Evolutionary conservation across 192 early-diverging fungal species (phyloP).

Genomic region (Neocallimastix lanati): DNA sequence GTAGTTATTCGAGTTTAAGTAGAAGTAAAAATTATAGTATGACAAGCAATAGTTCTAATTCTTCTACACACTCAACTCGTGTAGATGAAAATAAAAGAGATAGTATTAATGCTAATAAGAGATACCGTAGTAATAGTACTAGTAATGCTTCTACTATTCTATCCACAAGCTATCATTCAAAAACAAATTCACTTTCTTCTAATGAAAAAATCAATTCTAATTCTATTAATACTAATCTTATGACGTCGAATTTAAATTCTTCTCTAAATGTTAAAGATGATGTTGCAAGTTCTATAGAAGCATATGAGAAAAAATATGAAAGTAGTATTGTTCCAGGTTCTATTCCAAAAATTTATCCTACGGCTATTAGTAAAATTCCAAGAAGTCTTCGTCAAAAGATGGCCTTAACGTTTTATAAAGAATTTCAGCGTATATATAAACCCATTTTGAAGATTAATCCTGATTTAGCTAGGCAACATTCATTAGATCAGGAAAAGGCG

Average conservation of each 20-base stretch:
- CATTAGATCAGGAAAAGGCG: slow-evolving; percentile 5
- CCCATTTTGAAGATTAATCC: not conserved
- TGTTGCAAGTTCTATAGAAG: not conserved
- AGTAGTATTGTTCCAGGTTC: not conserved
- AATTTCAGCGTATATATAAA: not conserved
- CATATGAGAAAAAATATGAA: not conserved
- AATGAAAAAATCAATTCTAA: not conserved
- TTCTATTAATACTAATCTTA: not conserved
- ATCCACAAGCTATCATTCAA: not conserved
- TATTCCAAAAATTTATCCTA: not conserved
- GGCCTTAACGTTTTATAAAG: not conserved
- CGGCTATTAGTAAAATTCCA: not conserved
- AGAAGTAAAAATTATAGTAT: not conserved
- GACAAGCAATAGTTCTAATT: not conserved
- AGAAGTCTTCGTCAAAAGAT: not conserved
- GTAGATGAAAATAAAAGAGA: not conserved
- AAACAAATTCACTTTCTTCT: not conserved
- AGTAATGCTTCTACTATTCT: not conserved
- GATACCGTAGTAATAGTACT: not conserved
- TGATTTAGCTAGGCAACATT: not conserved
- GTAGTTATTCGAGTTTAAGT: not conserved
- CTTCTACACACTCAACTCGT: not conserved
- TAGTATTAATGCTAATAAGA: not conserved
- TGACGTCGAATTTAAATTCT: not conserved
- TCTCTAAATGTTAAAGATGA: not conserved